Percentiles rank a stretch among this genome's conserved stretches.
phyloP scores from a whole-genome alignment of 257 asterid genomes.

The Echites panduratus region DNA sequence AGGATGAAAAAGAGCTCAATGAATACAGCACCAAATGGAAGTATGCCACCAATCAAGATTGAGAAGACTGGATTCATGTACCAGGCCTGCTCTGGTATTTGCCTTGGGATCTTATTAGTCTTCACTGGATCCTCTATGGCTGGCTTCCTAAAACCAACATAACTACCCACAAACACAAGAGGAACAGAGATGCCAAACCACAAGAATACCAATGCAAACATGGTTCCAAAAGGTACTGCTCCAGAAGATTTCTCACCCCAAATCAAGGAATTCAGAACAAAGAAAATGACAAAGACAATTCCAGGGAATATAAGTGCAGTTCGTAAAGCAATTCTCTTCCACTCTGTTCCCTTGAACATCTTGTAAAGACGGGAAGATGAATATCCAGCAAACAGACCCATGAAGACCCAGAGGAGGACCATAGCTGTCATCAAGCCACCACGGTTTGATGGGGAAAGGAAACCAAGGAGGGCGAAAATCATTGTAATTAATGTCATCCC shows the following conservation, averaged over 20 bases:
- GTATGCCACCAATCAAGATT: constrained; percentile 80
- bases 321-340: constrained; percentile 77
- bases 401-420: constrained; percentile 89
- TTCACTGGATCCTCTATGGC: constrained; percentile 84
- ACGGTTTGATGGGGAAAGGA: constrained; percentile 86
- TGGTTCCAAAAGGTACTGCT: constrained; percentile 88
- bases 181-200: constrained; percentile 92
- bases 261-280: constrained; percentile 66
- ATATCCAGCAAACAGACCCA: constrained; percentile 87
- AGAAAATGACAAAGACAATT: constrained; percentile 52
- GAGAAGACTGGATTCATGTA: constrained; percentile 79
- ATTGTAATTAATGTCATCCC: constrained; percentile 80
- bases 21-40: constrained; percentile 90
- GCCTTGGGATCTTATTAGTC: constrained; percentile 88
- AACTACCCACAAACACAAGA: constrained; percentile 79
- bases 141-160: constrained; percentile 68
- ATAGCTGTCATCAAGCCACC: constrained; percentile 92
- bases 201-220: constrained; percentile 67
- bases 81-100: constrained; percentile 84
- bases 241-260: constrained; percentile 94
- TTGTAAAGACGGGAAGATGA: constrained; percentile 83
- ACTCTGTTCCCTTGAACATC: constrained; percentile 82
- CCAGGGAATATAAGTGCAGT: constrained; percentile 83
- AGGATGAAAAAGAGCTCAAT: constrained; percentile 87
- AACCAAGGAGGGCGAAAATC: constrained; percentile 78